These are phyloP conservation scores for Pythium sukuiense DNA, from an alignment of 352 stramenopile species.

Conservation along the genomic window DNA sequence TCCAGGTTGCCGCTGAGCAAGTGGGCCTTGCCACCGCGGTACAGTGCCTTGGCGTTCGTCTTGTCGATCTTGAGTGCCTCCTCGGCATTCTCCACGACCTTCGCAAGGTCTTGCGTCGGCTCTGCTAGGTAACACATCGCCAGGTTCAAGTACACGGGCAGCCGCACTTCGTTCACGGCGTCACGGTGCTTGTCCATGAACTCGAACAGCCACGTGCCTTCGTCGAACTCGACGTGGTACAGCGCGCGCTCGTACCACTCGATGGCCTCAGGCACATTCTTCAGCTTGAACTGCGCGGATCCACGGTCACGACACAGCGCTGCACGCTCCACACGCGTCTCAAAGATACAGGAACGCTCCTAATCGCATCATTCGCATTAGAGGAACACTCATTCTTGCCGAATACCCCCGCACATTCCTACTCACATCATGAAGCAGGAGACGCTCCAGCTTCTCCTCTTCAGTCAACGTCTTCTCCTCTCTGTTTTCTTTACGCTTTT, in stretches of 20 bases:
- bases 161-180: slow-evolving; percentile 66
- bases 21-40: slow-evolving; percentile 65
- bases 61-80: slow-evolving; percentile 71
- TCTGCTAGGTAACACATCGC: slow-evolving; percentile 67
- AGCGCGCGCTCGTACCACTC: slow-evolving; percentile 78
- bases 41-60: slow-evolving; percentile 83
- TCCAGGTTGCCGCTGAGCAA: slow-evolving; percentile 60
- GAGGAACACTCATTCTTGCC: neutral
- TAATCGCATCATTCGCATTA: slow-evolving; percentile 20
- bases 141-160: slow-evolving; percentile 82
- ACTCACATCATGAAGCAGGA: slow-evolving; percentile 25
- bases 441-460: slow-evolving; percentile 20
- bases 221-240: slow-evolving; percentile 83
- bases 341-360: slow-evolving; percentile 85
- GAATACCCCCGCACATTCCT: no score
- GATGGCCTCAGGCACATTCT: slow-evolving; percentile 46
- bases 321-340: slow-evolving; percentile 72
- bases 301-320: slow-evolving; percentile 64
- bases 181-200: slow-evolving; percentile 72
- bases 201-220: slow-evolving; percentile 86
- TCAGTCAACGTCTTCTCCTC: slow-evolving; percentile 15
- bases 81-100: slow-evolving; percentile 68
- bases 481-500: neutral
- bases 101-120: slow-evolving; percentile 35
- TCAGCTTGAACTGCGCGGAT: slow-evolving; percentile 55